phyloP scores from a whole-genome alignment of 2,329 filamentous ascomycete genomes.

The Trichoderma gracile region DNA sequence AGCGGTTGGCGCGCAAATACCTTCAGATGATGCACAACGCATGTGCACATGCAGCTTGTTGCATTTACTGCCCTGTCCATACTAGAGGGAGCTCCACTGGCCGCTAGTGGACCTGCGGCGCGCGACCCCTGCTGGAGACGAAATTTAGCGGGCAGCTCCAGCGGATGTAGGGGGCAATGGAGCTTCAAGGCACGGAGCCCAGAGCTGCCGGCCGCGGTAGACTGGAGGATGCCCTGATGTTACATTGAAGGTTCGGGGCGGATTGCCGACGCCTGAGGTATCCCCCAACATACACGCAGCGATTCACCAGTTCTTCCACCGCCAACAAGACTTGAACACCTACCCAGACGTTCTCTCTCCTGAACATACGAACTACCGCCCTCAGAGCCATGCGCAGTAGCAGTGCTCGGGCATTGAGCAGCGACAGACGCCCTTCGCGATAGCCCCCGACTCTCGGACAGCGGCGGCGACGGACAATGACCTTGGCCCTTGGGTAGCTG shows the following conservation, averaged over 20 bases:
- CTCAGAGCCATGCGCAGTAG: conserved; percentile 15
- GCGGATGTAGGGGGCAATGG: conserved; percentile 9
- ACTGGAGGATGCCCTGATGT: too few species aligned
- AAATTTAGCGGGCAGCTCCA: conserved; percentile 23
- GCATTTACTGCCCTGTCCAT: too few species aligned
- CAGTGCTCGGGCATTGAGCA: background rate
- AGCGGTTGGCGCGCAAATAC: conserved; percentile 22
- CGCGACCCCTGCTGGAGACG: conserved; percentile 17
- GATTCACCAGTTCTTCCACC: too few species aligned
- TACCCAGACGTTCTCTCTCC: too few species aligned
- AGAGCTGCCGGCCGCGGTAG: too few species aligned
- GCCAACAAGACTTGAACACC: too few species aligned
- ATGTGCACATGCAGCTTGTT: conserved; percentile 17
- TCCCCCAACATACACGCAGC: too few species aligned
- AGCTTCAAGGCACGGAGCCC: background rate
- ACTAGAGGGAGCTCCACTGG: conserved; percentile 14
- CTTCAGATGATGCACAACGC: conserved; percentile 19
- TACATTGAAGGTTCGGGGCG: too few species aligned
- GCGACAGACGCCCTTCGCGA: background rate
- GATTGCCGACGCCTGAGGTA: too few species aligned
- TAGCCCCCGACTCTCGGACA: conserved; percentile 1
- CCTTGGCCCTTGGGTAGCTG: conserved; percentile 22
- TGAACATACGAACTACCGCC: background rate
- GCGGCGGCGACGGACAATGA: conserved; percentile 17
- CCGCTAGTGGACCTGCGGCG: conserved; percentile 3